phyloP scores from a whole-genome alignment of 78 protist species.

The Dictyostelium purpureum region DNA sequence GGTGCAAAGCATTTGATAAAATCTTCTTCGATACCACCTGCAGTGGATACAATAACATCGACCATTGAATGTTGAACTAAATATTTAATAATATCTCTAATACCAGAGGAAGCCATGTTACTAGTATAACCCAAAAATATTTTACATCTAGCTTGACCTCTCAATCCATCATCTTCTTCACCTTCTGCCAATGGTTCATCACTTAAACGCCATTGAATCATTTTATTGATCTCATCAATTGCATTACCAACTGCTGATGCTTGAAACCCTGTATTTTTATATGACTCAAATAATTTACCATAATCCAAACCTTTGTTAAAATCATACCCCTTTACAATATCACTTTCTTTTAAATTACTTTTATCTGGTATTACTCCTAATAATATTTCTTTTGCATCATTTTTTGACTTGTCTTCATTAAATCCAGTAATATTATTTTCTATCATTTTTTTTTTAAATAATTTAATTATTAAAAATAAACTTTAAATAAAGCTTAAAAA shows the following conservation, averaged over 20 bases:
- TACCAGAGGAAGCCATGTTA: conserved; percentile 97
- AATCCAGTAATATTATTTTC: too few relatives aligned
- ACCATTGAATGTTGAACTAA: conserved; percentile 90
- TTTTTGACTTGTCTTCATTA: too few relatives aligned
- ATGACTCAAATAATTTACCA: conserved; percentile 83
- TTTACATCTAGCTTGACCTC: conserved; percentile 56
- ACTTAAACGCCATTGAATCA: conserved; percentile 86
- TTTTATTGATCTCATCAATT: conserved; percentile 90
- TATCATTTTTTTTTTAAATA: too few relatives aligned
- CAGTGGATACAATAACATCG: conserved; percentile 96
- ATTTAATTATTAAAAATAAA: too few relatives aligned
- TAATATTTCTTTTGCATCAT: too few relatives aligned
- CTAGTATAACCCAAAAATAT: conserved; percentile 98
- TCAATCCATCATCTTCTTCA: conserved; percentile 53
- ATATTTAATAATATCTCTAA: conserved; percentile 95
- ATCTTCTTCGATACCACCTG: conserved; percentile 99
- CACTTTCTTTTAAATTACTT: conserved; percentile 11
- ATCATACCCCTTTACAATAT: conserved; percentile 37
- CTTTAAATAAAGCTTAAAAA: too few relatives aligned
- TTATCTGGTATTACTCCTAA: too few relatives aligned
- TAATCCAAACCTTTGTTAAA: conserved; percentile 57
- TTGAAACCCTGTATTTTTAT: conserved; percentile 93
- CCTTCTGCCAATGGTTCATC: conserved; percentile 79
- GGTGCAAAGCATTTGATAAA: conserved; percentile 98
- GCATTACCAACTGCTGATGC: conserved; percentile 94